phyloP scores from a whole-genome alignment of 345 rosid genomes.

The Carallia pectinifolia region DNA sequence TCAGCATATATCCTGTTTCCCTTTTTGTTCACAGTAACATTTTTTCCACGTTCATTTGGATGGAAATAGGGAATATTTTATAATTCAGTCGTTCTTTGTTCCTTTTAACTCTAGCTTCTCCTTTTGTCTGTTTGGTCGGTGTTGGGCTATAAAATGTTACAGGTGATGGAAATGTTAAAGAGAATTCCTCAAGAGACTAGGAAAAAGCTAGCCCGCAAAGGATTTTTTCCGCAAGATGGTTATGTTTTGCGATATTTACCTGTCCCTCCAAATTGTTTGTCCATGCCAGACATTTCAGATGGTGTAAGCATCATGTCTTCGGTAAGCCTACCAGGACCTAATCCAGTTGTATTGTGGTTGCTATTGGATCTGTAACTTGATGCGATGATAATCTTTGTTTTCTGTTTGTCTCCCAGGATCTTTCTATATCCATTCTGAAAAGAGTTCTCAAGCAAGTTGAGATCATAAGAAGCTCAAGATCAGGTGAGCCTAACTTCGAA shows the following conservation, averaged over 20 bases:
- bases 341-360: constrained; percentile 4
- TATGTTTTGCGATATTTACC: constrained; percentile 70
- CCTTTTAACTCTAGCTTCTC: neutral
- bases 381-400: constrained; percentile 1
- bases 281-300: constrained; percentile 87
- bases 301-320: constrained; percentile 79
- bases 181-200: constrained; percentile 62
- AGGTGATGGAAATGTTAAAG: constrained; percentile 82
- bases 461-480: constrained; percentile 64
- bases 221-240: constrained; percentile 92
- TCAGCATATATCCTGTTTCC: neutral
- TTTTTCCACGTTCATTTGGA: neutral
- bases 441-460: constrained; percentile 74
- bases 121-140: neutral
- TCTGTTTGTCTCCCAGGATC: constrained; percentile 58
- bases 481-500: constrained; percentile 81
- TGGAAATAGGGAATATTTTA: constrained; percentile 5
- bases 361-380: neutral
- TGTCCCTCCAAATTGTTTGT: constrained; percentile 93
- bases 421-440: constrained; percentile 65
- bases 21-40: too few species aligned
- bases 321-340: constrained; percentile 45
- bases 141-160: constrained; percentile 8
- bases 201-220: constrained; percentile 71
- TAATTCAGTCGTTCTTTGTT: neutral